Percentiles rank a stretch among this genome's conserved stretches.
phyloP scores from a whole-genome alignment of 768 basidiomycete genomes.

The Melanogaster broomeanus region DNA sequence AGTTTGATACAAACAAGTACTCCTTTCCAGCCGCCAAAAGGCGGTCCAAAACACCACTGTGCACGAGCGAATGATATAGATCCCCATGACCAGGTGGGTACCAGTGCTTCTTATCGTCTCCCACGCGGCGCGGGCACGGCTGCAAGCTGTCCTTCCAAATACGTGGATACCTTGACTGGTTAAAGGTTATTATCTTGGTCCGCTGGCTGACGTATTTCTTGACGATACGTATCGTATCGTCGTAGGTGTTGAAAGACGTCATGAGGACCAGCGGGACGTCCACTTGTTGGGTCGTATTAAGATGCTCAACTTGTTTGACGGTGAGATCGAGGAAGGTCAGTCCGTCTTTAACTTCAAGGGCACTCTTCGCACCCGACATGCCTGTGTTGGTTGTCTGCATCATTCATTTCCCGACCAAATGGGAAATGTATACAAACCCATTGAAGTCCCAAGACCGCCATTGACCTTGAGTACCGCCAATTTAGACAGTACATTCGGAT shows the following conservation, averaged over 20 bases:
- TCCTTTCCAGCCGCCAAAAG: conserved; percentile 91
- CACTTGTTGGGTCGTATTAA: conserved; percentile 80
- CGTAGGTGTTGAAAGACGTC: conserved; percentile 99
- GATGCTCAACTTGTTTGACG: conserved; percentile 94
- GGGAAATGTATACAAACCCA: conserved; percentile 53
- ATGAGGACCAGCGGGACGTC: conserved; percentile 97
- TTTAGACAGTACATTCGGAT: conserved; percentile 79
- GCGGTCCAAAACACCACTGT: conserved; percentile 90
- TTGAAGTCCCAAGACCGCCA: conserved; percentile 89
- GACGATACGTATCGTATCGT: conserved; percentile 94
- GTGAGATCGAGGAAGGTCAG: conserved; percentile 97
- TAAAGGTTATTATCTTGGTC: conserved; percentile 89
- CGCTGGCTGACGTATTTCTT: conserved; percentile 97
- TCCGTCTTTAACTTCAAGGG: conserved; percentile 95
- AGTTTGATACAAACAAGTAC: conserved; percentile 97
- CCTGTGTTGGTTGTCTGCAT: conserved; percentile 40
- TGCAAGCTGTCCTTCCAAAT: conserved; percentile 88
- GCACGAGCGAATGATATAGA: conserved; percentile 88
- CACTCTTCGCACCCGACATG: conserved; percentile 86
- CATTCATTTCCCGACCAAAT: conserved; percentile 1
- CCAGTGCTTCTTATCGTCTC: conserved; percentile 89
- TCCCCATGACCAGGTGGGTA: conserved; percentile 98
- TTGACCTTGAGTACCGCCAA: conserved; percentile 96
- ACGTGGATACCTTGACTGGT: conserved; percentile 93
- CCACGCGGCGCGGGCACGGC: conserved; percentile 75